A percentile compares a stretch with the other conserved stretches of the same genome.
Evolutionary conservation across 2,329 filamentous ascomycete genomes (phyloP).

Genomic region (Aspergillus thermomutatus): DNA sequence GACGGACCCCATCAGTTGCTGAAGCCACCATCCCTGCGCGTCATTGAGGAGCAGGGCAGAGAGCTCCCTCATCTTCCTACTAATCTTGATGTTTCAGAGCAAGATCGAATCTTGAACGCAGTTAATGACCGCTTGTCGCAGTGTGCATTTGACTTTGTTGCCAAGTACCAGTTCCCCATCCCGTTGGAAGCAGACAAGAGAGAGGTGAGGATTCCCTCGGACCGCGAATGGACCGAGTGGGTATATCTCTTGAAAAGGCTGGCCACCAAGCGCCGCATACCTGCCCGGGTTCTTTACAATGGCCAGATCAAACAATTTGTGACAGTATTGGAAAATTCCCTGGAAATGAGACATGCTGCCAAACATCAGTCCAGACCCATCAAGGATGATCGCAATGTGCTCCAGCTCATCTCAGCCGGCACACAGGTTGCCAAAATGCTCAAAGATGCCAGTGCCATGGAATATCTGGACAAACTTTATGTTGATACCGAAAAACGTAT

Average conservation of each 20-base stretch:
- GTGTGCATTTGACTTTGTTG: constrained; percentile 86
- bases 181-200: constrained; percentile 79
- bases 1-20: constrained; percentile 83
- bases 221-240: constrained; percentile 90
- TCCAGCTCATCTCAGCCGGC: constrained; percentile 82
- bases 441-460: constrained; percentile 80
- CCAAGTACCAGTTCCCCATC: constrained; percentile 87
- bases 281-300: constrained; percentile 78
- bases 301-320: constrained; percentile 90
- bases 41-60: constrained; percentile 72
- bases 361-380: constrained; percentile 79
- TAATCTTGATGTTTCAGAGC: constrained; percentile 77
- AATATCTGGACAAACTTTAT: constrained; percentile 77
- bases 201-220: constrained; percentile 68
- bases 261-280: constrained; percentile 81
- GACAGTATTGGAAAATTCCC: constrained; percentile 80
- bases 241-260: constrained; percentile 81
- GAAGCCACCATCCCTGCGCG: constrained; percentile 66
- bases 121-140: constrained; percentile 83
- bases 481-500: constrained; percentile 77
- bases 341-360: constrained; percentile 82
- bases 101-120: constrained; percentile 73
- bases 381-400: constrained; percentile 84
- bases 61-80: constrained; percentile 79
- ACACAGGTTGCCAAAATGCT: constrained; percentile 85